A percentile compares a stretch with the other conserved stretches of the same genome.
These are phyloP conservation scores for Creolimax fragrantissima DNA, from an alignment of 78 protist species.

Conservation along the genomic window DNA sequence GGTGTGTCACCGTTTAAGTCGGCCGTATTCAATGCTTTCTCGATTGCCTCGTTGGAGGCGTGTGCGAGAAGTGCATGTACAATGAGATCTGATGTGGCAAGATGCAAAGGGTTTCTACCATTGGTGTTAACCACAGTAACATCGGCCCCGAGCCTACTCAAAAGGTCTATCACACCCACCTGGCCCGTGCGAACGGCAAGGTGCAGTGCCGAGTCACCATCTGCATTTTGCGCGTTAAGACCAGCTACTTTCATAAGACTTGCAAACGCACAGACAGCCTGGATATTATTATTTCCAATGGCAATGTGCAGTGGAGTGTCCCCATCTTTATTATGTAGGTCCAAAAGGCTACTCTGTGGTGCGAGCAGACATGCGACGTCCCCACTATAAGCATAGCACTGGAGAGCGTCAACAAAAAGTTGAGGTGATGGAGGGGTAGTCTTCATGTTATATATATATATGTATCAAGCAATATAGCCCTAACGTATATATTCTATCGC, in stretches of 20 bases:
- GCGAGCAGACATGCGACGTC: constrained; percentile 16
- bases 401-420: constrained; percentile 8
- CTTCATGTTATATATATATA: no score
- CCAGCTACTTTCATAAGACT: background rate
- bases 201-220: background rate
- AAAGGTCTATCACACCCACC: background rate
- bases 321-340: constrained; percentile 5
- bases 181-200: background rate
- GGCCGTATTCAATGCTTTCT: background rate
- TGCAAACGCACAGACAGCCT: background rate
- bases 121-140: background rate
- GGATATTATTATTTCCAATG: background rate
- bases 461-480: no score
- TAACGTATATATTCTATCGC: no score
- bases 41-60: background rate
- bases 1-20: background rate
- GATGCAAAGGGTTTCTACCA: background rate
- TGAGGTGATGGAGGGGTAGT: background rate
- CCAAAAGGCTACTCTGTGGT: background rate
- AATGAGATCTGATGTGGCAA: background rate
- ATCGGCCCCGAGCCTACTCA: background rate
- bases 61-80: background rate
- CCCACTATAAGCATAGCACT: constrained; percentile 6
- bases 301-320: constrained; percentile 23
- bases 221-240: background rate